Evolutionary conservation across 2,329 filamentous ascomycete species (phyloP).

Genomic region (Fusarium robinianum): DNA sequence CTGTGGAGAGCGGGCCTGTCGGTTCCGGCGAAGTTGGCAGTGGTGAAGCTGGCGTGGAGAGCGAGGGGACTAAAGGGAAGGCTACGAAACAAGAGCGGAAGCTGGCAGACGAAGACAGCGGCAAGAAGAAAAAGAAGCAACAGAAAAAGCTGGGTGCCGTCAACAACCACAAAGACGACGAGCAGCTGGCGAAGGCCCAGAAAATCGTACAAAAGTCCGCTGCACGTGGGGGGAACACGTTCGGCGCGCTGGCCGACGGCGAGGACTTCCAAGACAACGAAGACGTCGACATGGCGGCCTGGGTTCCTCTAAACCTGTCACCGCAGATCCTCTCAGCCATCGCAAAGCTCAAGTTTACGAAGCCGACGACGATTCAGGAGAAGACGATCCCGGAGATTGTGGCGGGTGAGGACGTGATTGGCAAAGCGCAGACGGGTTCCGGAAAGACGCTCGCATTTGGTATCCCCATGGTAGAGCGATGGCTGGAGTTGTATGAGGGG

Average conservation of each 20-base stretch:
- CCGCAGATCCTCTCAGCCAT: slow-evolving; percentile 72
- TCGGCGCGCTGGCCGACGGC: slow-evolving; percentile 60
- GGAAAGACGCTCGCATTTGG: slow-evolving; percentile 96
- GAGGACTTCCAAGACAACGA: slow-evolving; percentile 59
- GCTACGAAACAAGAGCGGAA: slow-evolving; percentile 34
- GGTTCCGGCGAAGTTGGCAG: slow-evolving; percentile 40
- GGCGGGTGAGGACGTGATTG: slow-evolving; percentile 86
- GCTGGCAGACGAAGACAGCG: too few species aligned
- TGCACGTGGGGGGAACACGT: slow-evolving; percentile 52
- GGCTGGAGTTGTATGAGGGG: slow-evolving; percentile 58
- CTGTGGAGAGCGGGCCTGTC: slow-evolving; percentile 41
- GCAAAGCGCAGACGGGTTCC: slow-evolving; percentile 94
- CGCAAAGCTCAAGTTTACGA: slow-evolving; percentile 76
- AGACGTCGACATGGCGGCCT: slow-evolving; percentile 73
- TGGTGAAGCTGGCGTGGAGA: slow-evolving; percentile 40
- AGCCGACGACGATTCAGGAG: slow-evolving; percentile 81
- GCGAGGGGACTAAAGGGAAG: slow-evolving; percentile 36
- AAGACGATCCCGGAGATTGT: slow-evolving; percentile 81
- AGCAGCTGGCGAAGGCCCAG: slow-evolving; percentile 42
- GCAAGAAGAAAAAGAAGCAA: slow-evolving; percentile 40
- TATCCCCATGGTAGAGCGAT: slow-evolving; percentile 88
- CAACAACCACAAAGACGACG: slow-evolving; percentile 32
- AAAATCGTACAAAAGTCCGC: slow-evolving; percentile 45
- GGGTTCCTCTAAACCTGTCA: slow-evolving; percentile 76
- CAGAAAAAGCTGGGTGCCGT: slow-evolving; percentile 41